These are phyloP conservation scores for Rhododendron vialii DNA, from an alignment of 148 eudicot species.

Conservation along the genomic window DNA sequence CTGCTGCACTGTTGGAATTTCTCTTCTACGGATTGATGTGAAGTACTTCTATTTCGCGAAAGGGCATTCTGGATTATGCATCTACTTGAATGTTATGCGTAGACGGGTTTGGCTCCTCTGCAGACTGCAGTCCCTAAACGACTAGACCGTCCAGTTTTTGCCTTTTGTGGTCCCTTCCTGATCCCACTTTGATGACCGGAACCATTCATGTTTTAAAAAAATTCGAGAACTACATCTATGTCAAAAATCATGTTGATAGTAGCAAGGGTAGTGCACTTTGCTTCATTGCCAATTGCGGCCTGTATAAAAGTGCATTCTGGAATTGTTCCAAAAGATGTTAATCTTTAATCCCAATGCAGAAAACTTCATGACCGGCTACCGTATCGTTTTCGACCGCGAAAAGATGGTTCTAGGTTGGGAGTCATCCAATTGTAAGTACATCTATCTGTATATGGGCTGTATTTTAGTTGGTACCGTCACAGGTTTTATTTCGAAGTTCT, in stretches of 20 bases:
- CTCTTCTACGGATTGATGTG: background rate
- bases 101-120: background rate
- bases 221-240: background rate
- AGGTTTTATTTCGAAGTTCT: background rate
- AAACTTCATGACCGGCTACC: slow-evolving; percentile 88
- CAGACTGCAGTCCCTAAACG: background rate
- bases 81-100: background rate
- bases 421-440: slow-evolving; percentile 63
- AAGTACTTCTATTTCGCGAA: background rate
- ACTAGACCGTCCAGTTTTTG: background rate
- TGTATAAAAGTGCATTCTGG: background rate
- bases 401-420: slow-evolving; percentile 78
- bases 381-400: slow-evolving; percentile 75
- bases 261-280: background rate
- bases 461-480: background rate
- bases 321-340: background rate
- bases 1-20: background rate
- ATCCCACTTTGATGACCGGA: background rate
- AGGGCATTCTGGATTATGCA: background rate
- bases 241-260: background rate
- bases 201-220: background rate
- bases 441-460: background rate
- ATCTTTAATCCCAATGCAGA: slow-evolving; percentile 38
- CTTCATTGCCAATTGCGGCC: background rate
- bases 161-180: background rate